Evolutionary conservation across 495 filamentous ascomycete genomes (phyloP), one percentile per base, ranked within the genome.

Genomic region (Neurospora cerealis): DNA sequence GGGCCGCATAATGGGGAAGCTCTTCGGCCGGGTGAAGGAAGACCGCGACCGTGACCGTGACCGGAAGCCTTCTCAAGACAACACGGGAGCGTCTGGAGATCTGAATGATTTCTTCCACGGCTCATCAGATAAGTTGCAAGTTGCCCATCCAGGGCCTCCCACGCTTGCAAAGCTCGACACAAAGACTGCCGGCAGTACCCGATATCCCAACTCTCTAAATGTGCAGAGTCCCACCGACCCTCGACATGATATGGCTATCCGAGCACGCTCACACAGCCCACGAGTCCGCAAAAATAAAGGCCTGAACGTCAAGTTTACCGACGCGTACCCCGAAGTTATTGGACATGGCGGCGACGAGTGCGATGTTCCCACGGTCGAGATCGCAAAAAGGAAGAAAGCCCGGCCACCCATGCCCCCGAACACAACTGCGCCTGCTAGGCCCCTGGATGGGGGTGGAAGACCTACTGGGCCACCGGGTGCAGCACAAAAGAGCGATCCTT

Each of bases 261-360:
- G 79, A 44, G 73, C 78, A 42, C 79, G 74, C 34, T 80, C 81
- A 13, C 78, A 77, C 76, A 83, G 80, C 70, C 78, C 82, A 17
- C 62, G 44, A 42, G 72, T 70, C 40, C 73, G 73, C 21, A 81
- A 74, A 69, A 82, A 79, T 71, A 92, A 92, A 78, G 89, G 89
- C 4, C 82, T 95, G 73, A 81, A 80, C 21, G 93, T 97, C n/a
- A 87, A 85, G 60, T 97, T 97, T 78, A 87, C 83, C 9, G 85
- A 91, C 70, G 85, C 81, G 28, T 83, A 83, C 73, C 93, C 93
- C 19, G 92, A 93, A 42, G 78, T 96, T 70, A 96, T 97, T 80
- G 94, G 94, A 34, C 89, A 93, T 77, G 94, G 94, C 32, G 94
- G 94, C 17, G 94, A 97, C 81, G 93, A 96, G 75, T 89, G 91